Conservation (phyloP, 768 basidiomycete species). For the Russula olivacea region DNA sequence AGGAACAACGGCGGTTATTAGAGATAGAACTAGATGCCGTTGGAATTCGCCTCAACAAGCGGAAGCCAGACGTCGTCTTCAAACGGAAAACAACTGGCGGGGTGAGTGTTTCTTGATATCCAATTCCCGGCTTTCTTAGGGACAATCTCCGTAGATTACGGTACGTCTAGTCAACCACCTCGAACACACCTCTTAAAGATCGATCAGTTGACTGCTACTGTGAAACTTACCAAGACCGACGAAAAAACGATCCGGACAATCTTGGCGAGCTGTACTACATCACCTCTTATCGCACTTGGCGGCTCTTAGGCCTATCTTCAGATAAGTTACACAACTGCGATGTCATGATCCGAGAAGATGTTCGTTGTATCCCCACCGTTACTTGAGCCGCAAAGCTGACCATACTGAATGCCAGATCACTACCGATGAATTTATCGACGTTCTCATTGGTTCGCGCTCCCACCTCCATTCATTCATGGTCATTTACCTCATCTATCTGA, state of each 20-base stretch:
- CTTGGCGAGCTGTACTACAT: constrained; percentile 72
- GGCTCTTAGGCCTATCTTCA: constrained; percentile 29
- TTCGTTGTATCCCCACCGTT: constrained; percentile 34
- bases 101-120: constrained; percentile 41
- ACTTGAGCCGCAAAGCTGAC: constrained; percentile 14
- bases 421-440: constrained; percentile 95
- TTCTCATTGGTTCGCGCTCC: constrained; percentile 68
- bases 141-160: constrained; percentile 52
- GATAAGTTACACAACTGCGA: constrained; percentile 93
- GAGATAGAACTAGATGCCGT: constrained; percentile 96
- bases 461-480: not conserved
- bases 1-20: constrained; percentile 81
- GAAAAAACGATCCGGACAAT: constrained; percentile 93
- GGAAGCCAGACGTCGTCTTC: constrained; percentile 90
- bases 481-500: constrained; percentile 9
- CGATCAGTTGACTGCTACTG: constrained; percentile 74
- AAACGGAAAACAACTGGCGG: constrained; percentile 91
- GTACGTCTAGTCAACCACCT: constrained; percentile 33
- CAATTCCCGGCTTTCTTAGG: constrained; percentile 12
- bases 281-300: not conserved
- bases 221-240: constrained; percentile 90
- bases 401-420: constrained; percentile 56
- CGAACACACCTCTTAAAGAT: constrained; percentile 11
- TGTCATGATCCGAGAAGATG: constrained; percentile 98
- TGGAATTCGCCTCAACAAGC: constrained; percentile 89